Base-by-base conservation (phyloP, 768 basidiomycete genomes). In the Mycena haematopus region DNA sequence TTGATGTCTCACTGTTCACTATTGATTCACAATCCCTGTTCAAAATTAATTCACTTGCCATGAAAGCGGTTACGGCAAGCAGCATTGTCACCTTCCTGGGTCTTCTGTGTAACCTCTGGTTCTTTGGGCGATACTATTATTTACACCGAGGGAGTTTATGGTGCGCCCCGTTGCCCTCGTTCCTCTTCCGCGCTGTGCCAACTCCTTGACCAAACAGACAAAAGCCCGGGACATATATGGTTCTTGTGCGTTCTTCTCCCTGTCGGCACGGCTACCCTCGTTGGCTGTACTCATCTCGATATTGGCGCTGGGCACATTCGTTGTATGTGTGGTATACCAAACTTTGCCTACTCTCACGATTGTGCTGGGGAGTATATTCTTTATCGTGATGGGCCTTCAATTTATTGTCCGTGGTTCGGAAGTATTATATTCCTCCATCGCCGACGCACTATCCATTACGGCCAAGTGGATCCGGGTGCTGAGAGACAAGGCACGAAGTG, bases 181-280 rank as follows among this genome's bases (percentile, higher is more conserved):
- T 13, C 11, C 40, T n/a, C 25, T 25, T 46, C 3, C 35, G 7
- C n/a, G 8, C 5, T 21, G 1, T 46, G 11, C 6, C 35, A 17
- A 49, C 11, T 8, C 11, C 5, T 60, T 22, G 36, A 53, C 22
- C 24, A 6, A 24, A 24, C 54, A 61, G 60, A 55, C 29, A 15
- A 53, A 47, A 17, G 54, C 60, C 13, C 25, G 46, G 45, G 59
- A 60, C 27, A 45, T 62, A 47, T 56, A 62, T n/a, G 54, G 46
- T 24, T 55, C 45, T 13, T 50, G 49, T 24, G 17, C 36, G 21
- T 61, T 55, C 22, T 61, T 61, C 15, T 33, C 52, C 24, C 36
- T 61, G 19, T 61, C 60, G 14, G 52, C 60, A 17, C 17, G 46
- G 31, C 52, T 61, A 13, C 53, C 60, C 15, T 27, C 49, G 8